phyloP scores from a whole-genome alignment of 2,329 filamentous ascomycete species.

The Pyrenophora tritici-repentis region DNA sequence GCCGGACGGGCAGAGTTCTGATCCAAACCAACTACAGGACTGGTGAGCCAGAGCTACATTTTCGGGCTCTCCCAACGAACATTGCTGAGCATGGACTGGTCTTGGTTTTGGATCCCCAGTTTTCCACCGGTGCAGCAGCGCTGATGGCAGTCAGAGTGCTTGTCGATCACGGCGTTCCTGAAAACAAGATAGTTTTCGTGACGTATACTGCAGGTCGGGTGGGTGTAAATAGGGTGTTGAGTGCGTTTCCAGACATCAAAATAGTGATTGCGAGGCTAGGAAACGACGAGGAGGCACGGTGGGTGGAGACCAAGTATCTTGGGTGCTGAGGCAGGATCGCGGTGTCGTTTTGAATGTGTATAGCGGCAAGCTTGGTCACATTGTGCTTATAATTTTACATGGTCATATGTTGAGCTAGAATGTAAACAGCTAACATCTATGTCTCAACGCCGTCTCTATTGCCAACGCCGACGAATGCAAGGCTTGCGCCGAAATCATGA shows the following conservation, averaged over 20 bases:
- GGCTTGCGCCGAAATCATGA: conserved; percentile 9
- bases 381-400: conserved; percentile 4
- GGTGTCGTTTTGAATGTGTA: not conserved
- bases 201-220: conserved; percentile 87
- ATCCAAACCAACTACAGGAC: conserved; percentile 76
- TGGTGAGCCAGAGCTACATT: conserved; percentile 92
- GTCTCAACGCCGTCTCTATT: conserved; percentile 14
- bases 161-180: conserved; percentile 86
- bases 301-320: conserved; percentile 89
- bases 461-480: conserved; percentile 23
- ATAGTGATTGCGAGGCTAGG: conserved; percentile 85
- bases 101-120: conserved; percentile 87
- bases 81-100: conserved; percentile 79
- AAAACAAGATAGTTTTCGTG: conserved; percentile 86
- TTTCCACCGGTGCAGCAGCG: conserved; percentile 83
- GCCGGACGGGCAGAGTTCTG: conserved; percentile 82
- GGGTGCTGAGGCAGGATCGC: conserved; percentile 66
- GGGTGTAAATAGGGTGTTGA: conserved; percentile 82
- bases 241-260: conserved; percentile 84
- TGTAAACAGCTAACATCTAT: conserved; percentile 14
- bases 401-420: conserved; percentile 3
- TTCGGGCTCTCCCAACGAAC: conserved; percentile 74
- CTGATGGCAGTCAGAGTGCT: conserved; percentile 97
- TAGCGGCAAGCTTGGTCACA: not conserved
- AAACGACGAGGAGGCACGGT: conserved; percentile 80